phyloP scores from a whole-genome alignment of 192 early-diverging fungal genomes.

The Chytriomyces hyalinus region DNA sequence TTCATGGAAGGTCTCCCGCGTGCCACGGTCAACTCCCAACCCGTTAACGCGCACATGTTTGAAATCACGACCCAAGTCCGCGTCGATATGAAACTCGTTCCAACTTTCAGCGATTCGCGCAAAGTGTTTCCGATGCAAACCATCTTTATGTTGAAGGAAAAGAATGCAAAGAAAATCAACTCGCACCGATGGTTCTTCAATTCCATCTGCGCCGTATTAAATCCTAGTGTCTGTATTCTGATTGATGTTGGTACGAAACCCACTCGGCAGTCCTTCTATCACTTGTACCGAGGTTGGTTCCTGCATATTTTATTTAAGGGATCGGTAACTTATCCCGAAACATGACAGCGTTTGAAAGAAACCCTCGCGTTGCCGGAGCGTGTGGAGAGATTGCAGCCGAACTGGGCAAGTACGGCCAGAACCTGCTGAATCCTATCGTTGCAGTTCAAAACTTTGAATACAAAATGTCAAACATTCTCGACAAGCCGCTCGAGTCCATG shows the following conservation, averaged over 20 bases:
- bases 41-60: conserved; percentile 61
- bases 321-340: conserved; percentile 39
- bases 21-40: conserved; percentile 47
- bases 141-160: conserved; percentile 89
- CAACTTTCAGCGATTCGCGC: conserved; percentile 67
- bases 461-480: conserved; percentile 81
- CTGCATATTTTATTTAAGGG: not conserved
- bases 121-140: conserved; percentile 79
- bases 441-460: conserved; percentile 93
- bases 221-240: conserved; percentile 73
- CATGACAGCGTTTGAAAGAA: conserved; percentile 76
- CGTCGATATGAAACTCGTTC: conserved; percentile 67
- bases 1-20: conserved; percentile 60
- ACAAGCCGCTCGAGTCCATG: conserved; percentile 76
- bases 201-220: conserved; percentile 66
- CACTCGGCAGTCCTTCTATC: conserved; percentile 57
- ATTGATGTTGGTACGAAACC: conserved; percentile 82
- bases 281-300: conserved; percentile 48
- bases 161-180: conserved; percentile 86
- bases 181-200: conserved; percentile 78
- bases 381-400: conserved; percentile 79
- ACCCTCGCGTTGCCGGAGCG: conserved; percentile 73
- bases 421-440: conserved; percentile 70
- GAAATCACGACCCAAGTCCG: conserved; percentile 68
- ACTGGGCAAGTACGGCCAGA: conserved; percentile 60